phyloP scores from a whole-genome alignment of 331 rosid species.

The Pyracantha coccinea region DNA sequence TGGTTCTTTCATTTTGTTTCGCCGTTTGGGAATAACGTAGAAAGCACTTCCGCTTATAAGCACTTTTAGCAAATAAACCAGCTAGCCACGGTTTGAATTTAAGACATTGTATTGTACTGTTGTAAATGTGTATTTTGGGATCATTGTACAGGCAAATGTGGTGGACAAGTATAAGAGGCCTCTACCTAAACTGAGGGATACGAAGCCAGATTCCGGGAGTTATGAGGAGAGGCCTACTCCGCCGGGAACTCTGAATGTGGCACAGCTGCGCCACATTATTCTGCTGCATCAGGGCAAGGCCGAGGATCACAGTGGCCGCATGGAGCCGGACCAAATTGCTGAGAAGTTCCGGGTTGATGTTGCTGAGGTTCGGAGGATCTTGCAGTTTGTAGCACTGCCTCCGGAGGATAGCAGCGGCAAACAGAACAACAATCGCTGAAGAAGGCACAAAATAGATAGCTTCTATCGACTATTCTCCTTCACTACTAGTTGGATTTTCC shows the following conservation, averaged over 20 bases:
- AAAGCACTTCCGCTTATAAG: too few relatives aligned
- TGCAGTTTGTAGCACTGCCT: slow-evolving; percentile 73
- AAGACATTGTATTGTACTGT: too few relatives aligned
- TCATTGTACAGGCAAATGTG: slow-evolving; percentile 49
- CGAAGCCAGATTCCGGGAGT: slow-evolving; percentile 48
- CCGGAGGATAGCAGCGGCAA: slow-evolving; percentile 38
- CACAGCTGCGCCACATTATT: slow-evolving; percentile 66
- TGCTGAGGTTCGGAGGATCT: slow-evolving; percentile 42
- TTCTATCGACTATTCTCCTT: not conserved
- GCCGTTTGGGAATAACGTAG: too few relatives aligned
- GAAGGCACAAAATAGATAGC: too few relatives aligned
- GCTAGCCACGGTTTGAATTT: too few relatives aligned
- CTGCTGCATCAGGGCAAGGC: slow-evolving; percentile 77
- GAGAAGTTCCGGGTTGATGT: slow-evolving; percentile 45
- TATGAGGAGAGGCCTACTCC: slow-evolving; percentile 62
- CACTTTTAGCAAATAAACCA: too few relatives aligned
- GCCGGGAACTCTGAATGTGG: slow-evolving; percentile 68
- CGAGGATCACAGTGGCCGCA: slow-evolving; percentile 64
- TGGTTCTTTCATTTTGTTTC: too few relatives aligned
- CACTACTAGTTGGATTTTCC: too few relatives aligned
- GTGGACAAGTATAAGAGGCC: slow-evolving; percentile 67
- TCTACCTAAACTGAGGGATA: slow-evolving; percentile 72
- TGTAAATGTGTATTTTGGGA: too few relatives aligned
- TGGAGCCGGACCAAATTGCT: slow-evolving; percentile 62
- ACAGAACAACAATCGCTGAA: slow-evolving; percentile 13